These are phyloP conservation scores for Lyophyllum decastes DNA, from an alignment of 768 basidiomycete species.

Conservation along the genomic window DNA sequence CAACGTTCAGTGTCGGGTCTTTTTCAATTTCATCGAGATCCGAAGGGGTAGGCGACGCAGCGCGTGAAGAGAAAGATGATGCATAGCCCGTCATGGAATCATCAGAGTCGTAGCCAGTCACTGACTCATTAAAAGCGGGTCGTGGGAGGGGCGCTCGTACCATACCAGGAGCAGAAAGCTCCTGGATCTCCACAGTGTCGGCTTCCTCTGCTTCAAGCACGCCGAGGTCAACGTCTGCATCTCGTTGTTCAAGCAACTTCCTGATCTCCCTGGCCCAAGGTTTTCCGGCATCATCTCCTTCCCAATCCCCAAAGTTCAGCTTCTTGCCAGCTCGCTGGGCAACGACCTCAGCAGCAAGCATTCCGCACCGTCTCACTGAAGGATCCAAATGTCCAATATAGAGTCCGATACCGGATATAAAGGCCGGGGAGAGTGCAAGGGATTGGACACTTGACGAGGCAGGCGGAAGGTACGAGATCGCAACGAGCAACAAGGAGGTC, in stretches of 20 bases:
- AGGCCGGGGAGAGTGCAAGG: conserved; percentile 54
- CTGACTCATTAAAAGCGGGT: conserved; percentile 21
- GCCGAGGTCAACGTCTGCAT: conserved; percentile 48
- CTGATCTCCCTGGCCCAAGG: conserved; percentile 68
- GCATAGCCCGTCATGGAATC: conserved; percentile 85
- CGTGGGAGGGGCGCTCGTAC: conserved; percentile 10
- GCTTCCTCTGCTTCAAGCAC: conserved; percentile 3
- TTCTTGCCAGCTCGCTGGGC: conserved; percentile 63
- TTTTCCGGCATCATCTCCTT: conserved; percentile 67
- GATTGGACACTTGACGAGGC: conserved; percentile 45
- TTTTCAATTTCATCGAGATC: conserved; percentile 83
- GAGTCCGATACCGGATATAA: conserved; percentile 67
- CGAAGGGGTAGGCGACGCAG: conserved; percentile 77
- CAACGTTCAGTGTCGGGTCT: conserved; percentile 80
- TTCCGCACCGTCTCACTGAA: conserved; percentile 82
- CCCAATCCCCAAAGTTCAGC: conserved; percentile 84
- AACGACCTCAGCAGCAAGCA: conserved; percentile 87
- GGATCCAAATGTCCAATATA: conserved; percentile 82
- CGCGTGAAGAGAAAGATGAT: conserved; percentile 64
- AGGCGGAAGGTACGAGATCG: conserved; percentile 59
- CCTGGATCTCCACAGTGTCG: not conserved
- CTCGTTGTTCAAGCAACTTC: conserved; percentile 46
- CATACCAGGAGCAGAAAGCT: not conserved
- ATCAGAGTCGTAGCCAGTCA: conserved; percentile 68
- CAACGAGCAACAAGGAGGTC: conserved; percentile 69